phyloP scores from a whole-genome alignment of 176 grass and related monocot species.

The Aegilops longissima region DNA sequence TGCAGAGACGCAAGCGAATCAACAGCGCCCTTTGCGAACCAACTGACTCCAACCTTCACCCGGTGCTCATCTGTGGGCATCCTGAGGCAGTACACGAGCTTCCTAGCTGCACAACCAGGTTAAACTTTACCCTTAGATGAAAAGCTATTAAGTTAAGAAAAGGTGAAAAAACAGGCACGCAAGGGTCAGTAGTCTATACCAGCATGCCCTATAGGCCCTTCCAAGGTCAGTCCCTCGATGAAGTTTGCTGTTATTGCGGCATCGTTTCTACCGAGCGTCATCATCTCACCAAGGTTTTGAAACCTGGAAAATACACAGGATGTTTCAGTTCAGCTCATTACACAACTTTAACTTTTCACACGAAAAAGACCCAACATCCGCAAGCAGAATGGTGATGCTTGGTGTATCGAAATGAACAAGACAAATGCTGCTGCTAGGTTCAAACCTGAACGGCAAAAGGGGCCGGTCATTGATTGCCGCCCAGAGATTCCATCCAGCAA shows the following conservation, averaged over 20 bases:
- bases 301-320: conserved; percentile 52
- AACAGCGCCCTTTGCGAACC: conserved; percentile 72
- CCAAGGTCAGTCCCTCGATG: conserved; percentile 88
- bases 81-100: conserved; percentile 84
- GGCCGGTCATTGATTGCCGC: conserved; percentile 90
- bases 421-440: background rate
- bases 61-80: conserved; percentile 93
- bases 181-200: conserved; percentile 53
- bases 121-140: background rate
- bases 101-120: conserved; percentile 61
- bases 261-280: conserved; percentile 86
- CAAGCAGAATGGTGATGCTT: background rate
- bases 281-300: conserved; percentile 98
- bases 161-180: background rate
- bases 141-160: background rate
- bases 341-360: background rate
- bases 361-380: background rate
- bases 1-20: conserved; percentile 75
- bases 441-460: conserved; percentile 85
- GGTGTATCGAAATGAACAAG: background rate
- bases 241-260: conserved; percentile 80
- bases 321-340: background rate
- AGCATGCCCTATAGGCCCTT: conserved; percentile 87
- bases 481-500: conserved; percentile 95
- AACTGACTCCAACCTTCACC: conserved; percentile 89